Conservation (phyloP, 441 rosid genomes). For the Manihot esculenta region DNA sequence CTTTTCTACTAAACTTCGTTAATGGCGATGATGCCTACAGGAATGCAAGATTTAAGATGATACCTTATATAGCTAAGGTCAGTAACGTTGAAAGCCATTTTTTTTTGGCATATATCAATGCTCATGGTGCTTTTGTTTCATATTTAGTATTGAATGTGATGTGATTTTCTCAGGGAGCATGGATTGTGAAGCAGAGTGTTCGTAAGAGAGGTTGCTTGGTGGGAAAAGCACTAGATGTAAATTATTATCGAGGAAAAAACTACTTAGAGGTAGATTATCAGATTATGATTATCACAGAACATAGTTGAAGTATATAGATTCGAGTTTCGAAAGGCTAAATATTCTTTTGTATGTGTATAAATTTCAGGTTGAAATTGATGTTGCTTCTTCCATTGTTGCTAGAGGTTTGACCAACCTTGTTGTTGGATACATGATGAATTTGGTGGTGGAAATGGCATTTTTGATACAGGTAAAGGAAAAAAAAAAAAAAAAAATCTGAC, state of each 20-base stretch:
- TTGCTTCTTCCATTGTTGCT: conserved; percentile 91
- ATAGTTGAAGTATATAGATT: no score
- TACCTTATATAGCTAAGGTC: conserved; percentile 86
- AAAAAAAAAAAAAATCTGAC: no score
- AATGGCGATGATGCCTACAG: conserved; percentile 82
- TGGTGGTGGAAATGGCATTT: conserved; percentile 95
- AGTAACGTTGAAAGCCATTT: conserved; percentile 3
- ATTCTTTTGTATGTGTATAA: no score
- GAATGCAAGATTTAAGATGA: conserved; percentile 90
- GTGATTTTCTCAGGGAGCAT: conserved; percentile 61
- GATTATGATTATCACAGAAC: no score
- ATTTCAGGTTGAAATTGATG: conserved; percentile 69
- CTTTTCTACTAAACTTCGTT: conserved; percentile 69
- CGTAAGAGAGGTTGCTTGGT: conserved; percentile 85
- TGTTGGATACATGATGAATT: conserved; percentile 76
- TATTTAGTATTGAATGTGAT: neutral
- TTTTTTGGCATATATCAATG: neutral
- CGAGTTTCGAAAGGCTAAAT: no score
- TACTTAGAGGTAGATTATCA: conserved; percentile 67
- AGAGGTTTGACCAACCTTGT: conserved; percentile 83
- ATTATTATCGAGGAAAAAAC: conserved; percentile 65
- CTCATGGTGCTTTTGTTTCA: no score
- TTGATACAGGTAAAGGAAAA: conserved; percentile 61
- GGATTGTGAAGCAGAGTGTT: conserved; percentile 96
- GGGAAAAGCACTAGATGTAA: conserved; percentile 69